Percentiles rank a stretch among this genome's conserved stretches.
These are phyloP conservation scores for Acer saccharum DNA, from an alignment of 345 rosid species.

Conservation along the genomic window DNA sequence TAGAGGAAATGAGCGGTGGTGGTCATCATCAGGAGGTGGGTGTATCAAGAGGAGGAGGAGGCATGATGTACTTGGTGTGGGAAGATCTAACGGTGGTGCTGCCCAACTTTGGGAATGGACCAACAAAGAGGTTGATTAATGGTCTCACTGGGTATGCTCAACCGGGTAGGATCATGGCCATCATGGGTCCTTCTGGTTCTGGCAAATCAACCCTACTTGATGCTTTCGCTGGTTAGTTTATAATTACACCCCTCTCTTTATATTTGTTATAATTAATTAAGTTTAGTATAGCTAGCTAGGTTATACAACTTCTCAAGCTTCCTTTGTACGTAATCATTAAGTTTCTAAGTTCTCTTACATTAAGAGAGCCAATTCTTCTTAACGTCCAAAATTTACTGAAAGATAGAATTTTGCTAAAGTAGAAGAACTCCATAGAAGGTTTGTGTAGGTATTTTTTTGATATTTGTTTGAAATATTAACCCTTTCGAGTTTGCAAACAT, in stretches of 20 bases:
- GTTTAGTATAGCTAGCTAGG: too few relatives aligned
- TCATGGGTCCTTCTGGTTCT: conserved; percentile 96
- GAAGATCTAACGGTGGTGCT: conserved; percentile 70
- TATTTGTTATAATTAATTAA: too few relatives aligned
- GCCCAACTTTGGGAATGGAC: conserved; percentile 61
- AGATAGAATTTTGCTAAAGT: too few relatives aligned
- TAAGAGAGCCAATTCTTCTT: too few relatives aligned
- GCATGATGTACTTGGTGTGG: conserved; percentile 54
- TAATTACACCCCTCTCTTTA: neutral
- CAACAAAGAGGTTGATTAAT: conserved; percentile 61
- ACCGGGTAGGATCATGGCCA: conserved; percentile 77
- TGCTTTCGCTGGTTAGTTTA: conserved; percentile 65
- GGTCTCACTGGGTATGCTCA: conserved; percentile 75
- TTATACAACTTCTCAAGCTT: too few relatives aligned
- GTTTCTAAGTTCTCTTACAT: too few relatives aligned
- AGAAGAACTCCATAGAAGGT: too few relatives aligned
- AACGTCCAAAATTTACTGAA: too few relatives aligned
- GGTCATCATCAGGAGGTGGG: neutral
- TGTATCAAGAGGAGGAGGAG: conserved; percentile 3
- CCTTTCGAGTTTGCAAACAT: too few relatives aligned
- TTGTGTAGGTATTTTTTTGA: too few relatives aligned
- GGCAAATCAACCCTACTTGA: conserved; percentile 93
- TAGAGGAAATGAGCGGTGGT: conserved; percentile 5
- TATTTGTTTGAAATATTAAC: too few relatives aligned
- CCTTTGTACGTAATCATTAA: too few relatives aligned